These are phyloP conservation scores for Caloboletus firmus DNA, from an alignment of 1,284 basidiomycete species.

Conservation along the genomic window DNA sequence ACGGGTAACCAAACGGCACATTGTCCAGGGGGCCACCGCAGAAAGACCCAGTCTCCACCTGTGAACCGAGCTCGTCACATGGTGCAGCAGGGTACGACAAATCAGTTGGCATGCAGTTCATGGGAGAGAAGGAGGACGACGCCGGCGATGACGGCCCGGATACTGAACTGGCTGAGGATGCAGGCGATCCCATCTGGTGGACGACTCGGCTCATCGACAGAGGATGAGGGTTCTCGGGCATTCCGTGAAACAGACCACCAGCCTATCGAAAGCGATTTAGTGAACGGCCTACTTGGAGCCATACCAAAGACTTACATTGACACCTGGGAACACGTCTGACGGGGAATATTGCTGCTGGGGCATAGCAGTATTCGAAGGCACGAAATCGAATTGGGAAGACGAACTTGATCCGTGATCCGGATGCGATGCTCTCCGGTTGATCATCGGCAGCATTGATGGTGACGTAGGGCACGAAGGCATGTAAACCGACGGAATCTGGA, in stretches of 20 bases:
- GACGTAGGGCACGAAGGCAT: slow-evolving; percentile 67
- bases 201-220: slow-evolving; percentile 26
- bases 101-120: slow-evolving; percentile 15
- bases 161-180: slow-evolving; percentile 32
- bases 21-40: slow-evolving; percentile 24
- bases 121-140: slow-evolving; percentile 30
- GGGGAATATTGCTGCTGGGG: slow-evolving; percentile 33
- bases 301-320: slow-evolving; percentile 24
- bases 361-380: slow-evolving; percentile 39
- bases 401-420: slow-evolving; percentile 42
- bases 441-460: slow-evolving; percentile 57
- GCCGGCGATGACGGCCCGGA: slow-evolving; percentile 36
- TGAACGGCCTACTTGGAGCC: background rate
- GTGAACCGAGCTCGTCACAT: slow-evolving; percentile 18
- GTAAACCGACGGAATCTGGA: slow-evolving; percentile 63
- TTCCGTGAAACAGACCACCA: slow-evolving; percentile 22
- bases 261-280: slow-evolving; percentile 19
- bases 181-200: slow-evolving; percentile 31
- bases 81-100: slow-evolving; percentile 25
- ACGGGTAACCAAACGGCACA: slow-evolving; percentile 34
- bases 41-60: slow-evolving; percentile 16
- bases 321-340: slow-evolving; percentile 22
- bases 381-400: slow-evolving; percentile 48
- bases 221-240: slow-evolving; percentile 33
- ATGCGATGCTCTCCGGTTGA: slow-evolving; percentile 54